Evolutionary conservation across 306 rosid species (phyloP).

Genomic region (Cucurbita pepo): DNA sequence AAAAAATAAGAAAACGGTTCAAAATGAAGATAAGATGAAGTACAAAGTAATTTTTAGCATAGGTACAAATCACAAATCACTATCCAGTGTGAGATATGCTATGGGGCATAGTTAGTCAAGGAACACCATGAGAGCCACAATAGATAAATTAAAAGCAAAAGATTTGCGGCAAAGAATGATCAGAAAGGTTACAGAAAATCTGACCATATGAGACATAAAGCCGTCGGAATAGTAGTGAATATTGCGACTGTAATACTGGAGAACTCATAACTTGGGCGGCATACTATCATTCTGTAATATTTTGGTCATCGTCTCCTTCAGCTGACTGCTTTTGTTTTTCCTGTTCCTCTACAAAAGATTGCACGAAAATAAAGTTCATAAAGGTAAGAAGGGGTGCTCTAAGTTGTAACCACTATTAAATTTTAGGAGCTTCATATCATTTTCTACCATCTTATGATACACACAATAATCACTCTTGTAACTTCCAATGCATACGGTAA

Average conservation of each 20-base stretch:
- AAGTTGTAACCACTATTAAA: neutral
- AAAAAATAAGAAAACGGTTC: neutral
- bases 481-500: neutral
- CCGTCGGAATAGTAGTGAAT: neutral
- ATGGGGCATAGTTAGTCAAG: neutral
- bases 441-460: neutral
- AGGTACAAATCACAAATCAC: neutral
- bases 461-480: neutral
- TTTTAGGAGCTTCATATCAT: neutral
- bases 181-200: neutral
- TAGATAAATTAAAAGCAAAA: neutral
- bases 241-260: neutral
- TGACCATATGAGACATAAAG: neutral
- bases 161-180: neutral
- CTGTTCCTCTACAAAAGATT: conserved; percentile 49
- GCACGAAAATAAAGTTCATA: neutral
- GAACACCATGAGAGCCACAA: neutral
- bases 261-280: neutral
- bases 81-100: neutral
- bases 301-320: conserved; percentile 51
- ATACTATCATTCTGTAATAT: conserved; percentile 19
- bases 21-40: neutral
- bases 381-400: neutral
- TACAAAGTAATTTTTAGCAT: neutral
- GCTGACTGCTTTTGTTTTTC: conserved; percentile 50